Conservation (phyloP, 73 alveolate genomes). For the Tetrahymena elliotti region DNA sequence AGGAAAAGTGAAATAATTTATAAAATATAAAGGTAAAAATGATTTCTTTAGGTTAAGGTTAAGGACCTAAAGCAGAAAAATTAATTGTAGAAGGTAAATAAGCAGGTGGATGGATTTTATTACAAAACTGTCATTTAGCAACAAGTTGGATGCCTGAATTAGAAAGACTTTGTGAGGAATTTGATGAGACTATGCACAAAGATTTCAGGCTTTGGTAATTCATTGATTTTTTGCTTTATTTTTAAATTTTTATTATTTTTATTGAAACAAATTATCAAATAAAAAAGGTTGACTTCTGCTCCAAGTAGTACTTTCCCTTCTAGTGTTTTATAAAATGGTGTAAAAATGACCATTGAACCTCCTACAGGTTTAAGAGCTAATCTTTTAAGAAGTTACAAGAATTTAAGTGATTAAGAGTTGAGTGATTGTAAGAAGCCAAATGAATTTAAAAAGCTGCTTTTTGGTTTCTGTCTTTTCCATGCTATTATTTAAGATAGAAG, state of each 20-base stretch:
- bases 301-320: constrained; percentile 89
- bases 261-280: constrained; percentile 64
- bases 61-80: constrained; percentile 97
- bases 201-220: constrained; percentile 97
- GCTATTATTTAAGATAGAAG: constrained; percentile 98
- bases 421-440: constrained; percentile 96
- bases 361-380: constrained; percentile 94
- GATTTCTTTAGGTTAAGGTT: constrained; percentile 98
- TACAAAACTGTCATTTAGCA: constrained; percentile 98
- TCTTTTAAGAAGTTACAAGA: constrained; percentile 85
- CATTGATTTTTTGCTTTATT: background rate
- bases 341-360: constrained; percentile 92
- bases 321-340: constrained; percentile 75
- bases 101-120: constrained; percentile 98
- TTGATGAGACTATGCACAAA: constrained; percentile 93
- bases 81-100: constrained; percentile 91
- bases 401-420: constrained; percentile 89
- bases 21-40: constrained; percentile 83
- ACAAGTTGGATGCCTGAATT: constrained; percentile 98
- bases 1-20: constrained; percentile 89
- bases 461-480: constrained; percentile 99
- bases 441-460: constrained; percentile 75
- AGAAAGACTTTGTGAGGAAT: constrained; percentile 92
- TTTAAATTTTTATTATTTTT: background rate
- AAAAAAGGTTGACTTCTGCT: constrained; percentile 92